A percentile compares a stretch with the other conserved stretches of the same genome.
phyloP scores from a whole-genome alignment of 2,329 filamentous ascomycete species.

The Ceratocystis alfenasii region DNA sequence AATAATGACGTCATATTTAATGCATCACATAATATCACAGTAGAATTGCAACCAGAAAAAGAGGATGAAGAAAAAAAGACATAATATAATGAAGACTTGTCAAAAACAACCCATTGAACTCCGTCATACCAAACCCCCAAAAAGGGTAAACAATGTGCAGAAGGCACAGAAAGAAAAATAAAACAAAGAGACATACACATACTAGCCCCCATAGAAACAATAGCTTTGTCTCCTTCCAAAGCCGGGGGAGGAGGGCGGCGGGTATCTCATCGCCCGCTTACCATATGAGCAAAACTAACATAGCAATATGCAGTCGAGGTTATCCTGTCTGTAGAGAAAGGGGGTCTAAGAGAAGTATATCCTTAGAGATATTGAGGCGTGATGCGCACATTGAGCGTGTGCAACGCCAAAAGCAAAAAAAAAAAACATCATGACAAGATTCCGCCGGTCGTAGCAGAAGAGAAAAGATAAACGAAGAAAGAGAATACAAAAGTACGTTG shows the following conservation, averaged over 20 bases:
- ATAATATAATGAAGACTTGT: constrained; percentile 7
- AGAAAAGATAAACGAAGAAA: constrained; percentile 5
- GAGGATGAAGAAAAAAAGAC: not conserved
- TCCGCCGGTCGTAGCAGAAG: not conserved
- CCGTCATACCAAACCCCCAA: not conserved
- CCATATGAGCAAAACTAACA: not conserved
- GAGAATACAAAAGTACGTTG: not conserved
- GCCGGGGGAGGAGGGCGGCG: too few species aligned
- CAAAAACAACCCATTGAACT: constrained; percentile 2
- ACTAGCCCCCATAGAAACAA: not conserved
- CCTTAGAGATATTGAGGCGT: too few species aligned
- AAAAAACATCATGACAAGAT: constrained; percentile 9
- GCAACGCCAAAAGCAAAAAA: not conserved
- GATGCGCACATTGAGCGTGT: too few species aligned
- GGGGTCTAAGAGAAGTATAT: too few species aligned
- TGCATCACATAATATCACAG: too few species aligned
- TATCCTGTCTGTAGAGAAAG: too few species aligned
- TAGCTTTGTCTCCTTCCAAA: not conserved
- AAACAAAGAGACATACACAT: not conserved
- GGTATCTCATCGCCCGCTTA: not conserved
- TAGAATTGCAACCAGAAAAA: not conserved
- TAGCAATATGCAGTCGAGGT: too few species aligned
- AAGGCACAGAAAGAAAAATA: not conserved
- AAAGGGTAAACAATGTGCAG: constrained; percentile 10
- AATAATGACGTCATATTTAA: too few species aligned